phyloP scores from a whole-genome alignment of 352 stramenopile genomes.

The Vaucheria bursata region DNA sequence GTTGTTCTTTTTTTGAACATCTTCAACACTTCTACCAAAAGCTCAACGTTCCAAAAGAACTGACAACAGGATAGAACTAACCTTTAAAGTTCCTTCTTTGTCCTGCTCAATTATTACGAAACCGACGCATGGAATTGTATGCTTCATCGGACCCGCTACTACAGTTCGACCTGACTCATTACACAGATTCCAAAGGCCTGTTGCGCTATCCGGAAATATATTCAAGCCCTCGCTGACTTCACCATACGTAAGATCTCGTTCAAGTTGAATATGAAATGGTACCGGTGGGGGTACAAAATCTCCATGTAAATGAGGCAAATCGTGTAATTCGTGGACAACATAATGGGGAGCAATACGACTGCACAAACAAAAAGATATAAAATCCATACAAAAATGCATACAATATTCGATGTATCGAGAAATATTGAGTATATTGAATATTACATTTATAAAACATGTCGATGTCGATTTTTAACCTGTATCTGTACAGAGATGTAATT shows the following conservation, averaged over 20 bases:
- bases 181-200: slow-evolving; percentile 39
- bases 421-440: no score
- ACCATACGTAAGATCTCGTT: slow-evolving; percentile 30
- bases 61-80: no score
- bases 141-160: slow-evolving; percentile 64
- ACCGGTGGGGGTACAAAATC: slow-evolving; percentile 38
- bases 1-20: no score
- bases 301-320: slow-evolving; percentile 53
- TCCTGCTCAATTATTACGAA: slow-evolving; percentile 65
- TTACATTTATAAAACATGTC: no score
- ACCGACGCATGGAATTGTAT: slow-evolving; percentile 66
- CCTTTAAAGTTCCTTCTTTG: slow-evolving; percentile 54
- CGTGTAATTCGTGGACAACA: slow-evolving; percentile 64
- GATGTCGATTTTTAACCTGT: no score
- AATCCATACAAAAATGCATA: no score
- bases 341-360: slow-evolving; percentile 57
- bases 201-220: slow-evolving; percentile 46
- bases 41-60: no score
- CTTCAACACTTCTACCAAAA: no score
- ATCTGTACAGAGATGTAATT: no score
- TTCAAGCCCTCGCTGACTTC: slow-evolving; percentile 48
- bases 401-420: no score
- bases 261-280: slow-evolving; percentile 14
- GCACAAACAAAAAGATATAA: no score
- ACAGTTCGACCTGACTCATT: slow-evolving; percentile 35